A percentile compares a stretch with the other conserved stretches of the same genome.
Evolutionary conservation across 805 yeast species (phyloP).

Genomic region (Nakazawaea ambrosiae): DNA sequence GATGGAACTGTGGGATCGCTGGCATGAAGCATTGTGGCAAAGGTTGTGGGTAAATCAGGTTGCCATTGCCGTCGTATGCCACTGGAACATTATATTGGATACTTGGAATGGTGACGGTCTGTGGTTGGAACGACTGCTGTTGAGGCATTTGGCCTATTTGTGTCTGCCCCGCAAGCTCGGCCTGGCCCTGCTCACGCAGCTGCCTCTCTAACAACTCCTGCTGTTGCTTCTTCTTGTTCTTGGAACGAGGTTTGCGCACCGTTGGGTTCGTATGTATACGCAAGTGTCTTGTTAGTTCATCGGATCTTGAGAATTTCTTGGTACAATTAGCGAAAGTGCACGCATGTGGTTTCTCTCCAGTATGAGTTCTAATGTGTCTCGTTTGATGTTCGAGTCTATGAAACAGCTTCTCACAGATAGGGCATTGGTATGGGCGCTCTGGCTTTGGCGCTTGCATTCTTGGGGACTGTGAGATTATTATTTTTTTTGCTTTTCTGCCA

Average conservation of each 20-base stretch:
- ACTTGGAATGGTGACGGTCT: conserved; percentile 2
- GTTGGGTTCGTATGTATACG: conserved; percentile 70
- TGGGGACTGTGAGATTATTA: no score
- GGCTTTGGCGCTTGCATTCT: no score
- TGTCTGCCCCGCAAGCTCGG: not conserved
- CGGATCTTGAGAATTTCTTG: conserved; percentile 62
- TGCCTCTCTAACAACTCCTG: conserved; percentile 9
- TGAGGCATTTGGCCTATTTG: not conserved
- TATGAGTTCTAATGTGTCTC: conserved; percentile 72
- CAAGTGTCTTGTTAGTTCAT: conserved; percentile 67
- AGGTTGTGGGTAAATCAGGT: conserved; percentile 13
- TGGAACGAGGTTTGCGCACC: conserved; percentile 53
- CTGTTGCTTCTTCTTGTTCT: conserved; percentile 27
- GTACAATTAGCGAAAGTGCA: conserved; percentile 67
- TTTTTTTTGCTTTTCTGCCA: no score
- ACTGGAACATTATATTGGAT: conserved; percentile 10
- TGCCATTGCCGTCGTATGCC: conserved; percentile 9
- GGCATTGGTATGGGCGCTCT: conserved; percentile 66
- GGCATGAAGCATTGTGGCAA: conserved; percentile 9
- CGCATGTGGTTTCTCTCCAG: conserved; percentile 78
- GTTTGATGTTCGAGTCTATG: conserved; percentile 75
- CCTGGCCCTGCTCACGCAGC: not conserved
- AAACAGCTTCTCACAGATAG: conserved; percentile 67
- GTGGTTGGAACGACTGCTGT: conserved; percentile 9
- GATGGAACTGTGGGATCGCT: conserved; percentile 7